A percentile compares a stretch with the other conserved stretches of the same genome.
phyloP scores from a whole-genome alignment of 345 rosid species.

The Cardamine occulta region DNA sequence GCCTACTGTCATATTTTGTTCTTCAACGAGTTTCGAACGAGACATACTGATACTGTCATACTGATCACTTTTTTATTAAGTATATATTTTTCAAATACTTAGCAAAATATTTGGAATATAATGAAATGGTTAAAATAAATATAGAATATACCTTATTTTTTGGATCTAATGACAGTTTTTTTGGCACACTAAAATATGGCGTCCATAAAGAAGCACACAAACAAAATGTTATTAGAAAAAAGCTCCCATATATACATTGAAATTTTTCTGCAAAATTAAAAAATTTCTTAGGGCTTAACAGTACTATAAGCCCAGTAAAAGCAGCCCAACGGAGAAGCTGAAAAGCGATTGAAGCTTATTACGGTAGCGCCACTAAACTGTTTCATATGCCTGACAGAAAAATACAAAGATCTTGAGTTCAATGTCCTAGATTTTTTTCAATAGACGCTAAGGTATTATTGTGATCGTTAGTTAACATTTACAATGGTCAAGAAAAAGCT shows the following conservation, averaged over 20 bases:
- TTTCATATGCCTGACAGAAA: neutral
- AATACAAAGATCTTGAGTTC: neutral
- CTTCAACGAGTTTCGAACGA: neutral
- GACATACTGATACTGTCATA: no score
- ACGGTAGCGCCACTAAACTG: no score
- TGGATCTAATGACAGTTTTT: neutral
- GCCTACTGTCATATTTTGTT: neutral
- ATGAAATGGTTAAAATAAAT: no score
- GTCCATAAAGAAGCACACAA: no score
- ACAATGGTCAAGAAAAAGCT: neutral
- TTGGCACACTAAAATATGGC: no score
- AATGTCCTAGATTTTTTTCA: neutral
- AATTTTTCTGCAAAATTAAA: no score
- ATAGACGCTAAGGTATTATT: neutral
- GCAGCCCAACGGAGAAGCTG: neutral
- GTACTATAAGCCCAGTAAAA: neutral
- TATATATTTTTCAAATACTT: no score
- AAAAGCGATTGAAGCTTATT: no score
- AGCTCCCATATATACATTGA: no score
- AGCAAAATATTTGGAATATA: no score
- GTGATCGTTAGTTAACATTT: neutral
- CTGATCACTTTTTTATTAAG: neutral
- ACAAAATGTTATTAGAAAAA: no score
- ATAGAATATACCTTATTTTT: no score
- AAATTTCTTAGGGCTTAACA: neutral